A percentile compares a stretch with the other conserved stretches of the same genome.
phyloP scores from a whole-genome alignment of 805 yeast species.

The Ogataea polymorpha region DNA sequence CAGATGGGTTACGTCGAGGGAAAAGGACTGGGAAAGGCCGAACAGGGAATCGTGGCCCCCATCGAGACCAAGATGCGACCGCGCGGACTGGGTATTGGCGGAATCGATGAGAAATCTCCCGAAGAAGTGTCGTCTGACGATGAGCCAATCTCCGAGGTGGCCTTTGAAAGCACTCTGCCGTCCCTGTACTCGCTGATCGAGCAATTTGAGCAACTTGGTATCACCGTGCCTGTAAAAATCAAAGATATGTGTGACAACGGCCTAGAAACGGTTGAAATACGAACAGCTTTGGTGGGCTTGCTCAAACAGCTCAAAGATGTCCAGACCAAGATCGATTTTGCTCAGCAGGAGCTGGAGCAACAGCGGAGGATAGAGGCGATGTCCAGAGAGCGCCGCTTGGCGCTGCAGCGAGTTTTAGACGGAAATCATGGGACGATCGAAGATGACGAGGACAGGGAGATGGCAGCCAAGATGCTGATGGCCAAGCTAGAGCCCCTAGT shows the following conservation, averaged over 20 bases:
- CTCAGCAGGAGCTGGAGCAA: constrained; percentile 16
- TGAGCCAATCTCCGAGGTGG: constrained; percentile 16
- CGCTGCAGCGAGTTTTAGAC: constrained; percentile 4
- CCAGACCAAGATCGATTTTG: constrained; percentile 12
- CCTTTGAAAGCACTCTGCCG: neutral
- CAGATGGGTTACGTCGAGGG: constrained; percentile 90
- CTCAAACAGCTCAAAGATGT: constrained; percentile 9
- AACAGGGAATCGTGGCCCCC: constrained; percentile 77
- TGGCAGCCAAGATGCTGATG: constrained; percentile 15
- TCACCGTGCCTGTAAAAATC: constrained; percentile 35
- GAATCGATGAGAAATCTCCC: constrained; percentile 36
- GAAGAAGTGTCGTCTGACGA: constrained; percentile 23
- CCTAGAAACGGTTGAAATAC: constrained; percentile 14
- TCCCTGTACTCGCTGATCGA: constrained; percentile 33
- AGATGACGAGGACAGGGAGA: constrained; percentile 9
- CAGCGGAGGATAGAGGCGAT: constrained; percentile 1
- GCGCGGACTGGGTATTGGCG: constrained; percentile 75
- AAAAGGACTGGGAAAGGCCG: constrained; percentile 72
- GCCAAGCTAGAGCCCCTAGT: constrained; percentile 25
- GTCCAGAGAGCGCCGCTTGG: neutral
- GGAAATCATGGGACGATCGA: constrained; percentile 1
- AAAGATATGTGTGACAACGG: constrained; percentile 35
- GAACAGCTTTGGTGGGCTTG: constrained; percentile 19
- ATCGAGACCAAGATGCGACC: constrained; percentile 68
- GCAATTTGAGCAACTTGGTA: constrained; percentile 34